A percentile compares a stretch with the other conserved stretches of the same genome.
Evolutionary conservation across 2,329 filamentous ascomycete species (phyloP).

Genomic region (Colletotrichum gigasporum): DNA sequence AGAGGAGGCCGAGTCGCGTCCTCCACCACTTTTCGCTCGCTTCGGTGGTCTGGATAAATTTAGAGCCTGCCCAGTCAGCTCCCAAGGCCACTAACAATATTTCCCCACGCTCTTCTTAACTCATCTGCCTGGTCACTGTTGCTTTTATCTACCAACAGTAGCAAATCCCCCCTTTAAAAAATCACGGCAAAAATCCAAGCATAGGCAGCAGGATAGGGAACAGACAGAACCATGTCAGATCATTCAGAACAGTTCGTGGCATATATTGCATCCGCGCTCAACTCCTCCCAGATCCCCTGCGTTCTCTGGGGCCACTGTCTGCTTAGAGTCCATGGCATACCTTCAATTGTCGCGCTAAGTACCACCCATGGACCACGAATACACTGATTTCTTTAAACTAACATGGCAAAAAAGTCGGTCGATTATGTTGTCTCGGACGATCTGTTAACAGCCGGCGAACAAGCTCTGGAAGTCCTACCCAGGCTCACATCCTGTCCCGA

Average conservation of each 20-base stretch:
- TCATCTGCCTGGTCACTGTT: background rate
- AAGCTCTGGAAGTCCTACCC: constrained; percentile 21
- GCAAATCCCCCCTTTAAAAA: no score
- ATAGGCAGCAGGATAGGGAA: background rate
- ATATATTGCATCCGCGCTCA: constrained; percentile 32
- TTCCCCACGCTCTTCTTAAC: background rate
- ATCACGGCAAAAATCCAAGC: background rate
- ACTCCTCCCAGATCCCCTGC: constrained; percentile 33
- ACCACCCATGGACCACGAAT: background rate
- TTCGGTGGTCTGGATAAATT: background rate
- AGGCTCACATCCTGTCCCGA: constrained; percentile 30
- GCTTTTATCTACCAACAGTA: no score
- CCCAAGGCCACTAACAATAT: background rate
- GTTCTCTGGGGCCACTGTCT: constrained; percentile 37
- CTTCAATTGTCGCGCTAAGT: constrained; percentile 35
- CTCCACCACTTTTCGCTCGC: background rate
- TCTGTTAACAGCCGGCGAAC: constrained; percentile 15
- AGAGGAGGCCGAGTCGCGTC: background rate
- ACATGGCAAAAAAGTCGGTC: constrained; percentile 29
- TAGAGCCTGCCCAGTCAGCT: background rate
- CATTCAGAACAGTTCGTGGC: constrained; percentile 25
- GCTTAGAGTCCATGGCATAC: constrained; percentile 35
- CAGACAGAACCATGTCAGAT: background rate
- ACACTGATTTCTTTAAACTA: background rate
- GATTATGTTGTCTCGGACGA: constrained; percentile 37